A percentile compares a stretch with the other conserved stretches of the same genome.
Evolutionary conservation across 139 green algal genomes (phyloP).

Genomic region (Choricystis sp.): DNA sequence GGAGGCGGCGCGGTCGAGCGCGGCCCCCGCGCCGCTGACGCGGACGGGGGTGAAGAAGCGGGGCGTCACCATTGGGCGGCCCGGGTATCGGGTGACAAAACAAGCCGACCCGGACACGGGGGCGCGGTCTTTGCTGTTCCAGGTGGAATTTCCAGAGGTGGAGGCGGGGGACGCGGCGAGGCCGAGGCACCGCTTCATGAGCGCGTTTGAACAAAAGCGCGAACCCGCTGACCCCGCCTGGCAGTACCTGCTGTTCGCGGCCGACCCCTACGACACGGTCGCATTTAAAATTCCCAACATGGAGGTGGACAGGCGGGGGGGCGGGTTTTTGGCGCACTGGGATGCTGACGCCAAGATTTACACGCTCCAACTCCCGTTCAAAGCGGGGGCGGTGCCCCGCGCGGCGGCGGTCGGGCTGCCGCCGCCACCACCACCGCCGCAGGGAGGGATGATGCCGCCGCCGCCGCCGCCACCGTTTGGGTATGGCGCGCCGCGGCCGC

Average conservation of each 20-base stretch:
- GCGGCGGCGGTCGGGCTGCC: no score
- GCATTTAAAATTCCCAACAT: slow-evolving; percentile 90
- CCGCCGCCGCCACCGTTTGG: neutral
- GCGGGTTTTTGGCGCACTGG: slow-evolving; percentile 87
- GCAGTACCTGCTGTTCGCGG: slow-evolving; percentile 96
- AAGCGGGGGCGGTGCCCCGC: slow-evolving; percentile 2
- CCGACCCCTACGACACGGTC: slow-evolving; percentile 94
- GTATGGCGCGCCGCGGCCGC: neutral
- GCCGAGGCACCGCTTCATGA: slow-evolving; percentile 96
- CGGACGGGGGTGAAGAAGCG: slow-evolving; percentile 51
- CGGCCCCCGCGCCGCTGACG: slow-evolving; percentile 45
- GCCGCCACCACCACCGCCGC: no score
- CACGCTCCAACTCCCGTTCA: slow-evolving; percentile 73
- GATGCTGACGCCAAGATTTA: slow-evolving; percentile 72
- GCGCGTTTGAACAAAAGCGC: slow-evolving; percentile 79
- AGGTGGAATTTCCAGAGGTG: slow-evolving; percentile 33
- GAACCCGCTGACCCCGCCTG: slow-evolving; percentile 77
- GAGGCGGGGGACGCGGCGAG: slow-evolving; percentile 50
- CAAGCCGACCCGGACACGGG: slow-evolving; percentile 67
- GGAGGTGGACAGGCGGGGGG: slow-evolving; percentile 62
- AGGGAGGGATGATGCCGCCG: no score
- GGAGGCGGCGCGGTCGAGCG: slow-evolving; percentile 46
- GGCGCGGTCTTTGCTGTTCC: slow-evolving; percentile 84
- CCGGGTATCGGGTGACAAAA: slow-evolving; percentile 97
- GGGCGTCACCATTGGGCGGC: slow-evolving; percentile 88